Evolutionary conservation across 2,329 filamentous ascomycete genomes (phyloP).

Genomic region (Stemphylium lycopersici): DNA sequence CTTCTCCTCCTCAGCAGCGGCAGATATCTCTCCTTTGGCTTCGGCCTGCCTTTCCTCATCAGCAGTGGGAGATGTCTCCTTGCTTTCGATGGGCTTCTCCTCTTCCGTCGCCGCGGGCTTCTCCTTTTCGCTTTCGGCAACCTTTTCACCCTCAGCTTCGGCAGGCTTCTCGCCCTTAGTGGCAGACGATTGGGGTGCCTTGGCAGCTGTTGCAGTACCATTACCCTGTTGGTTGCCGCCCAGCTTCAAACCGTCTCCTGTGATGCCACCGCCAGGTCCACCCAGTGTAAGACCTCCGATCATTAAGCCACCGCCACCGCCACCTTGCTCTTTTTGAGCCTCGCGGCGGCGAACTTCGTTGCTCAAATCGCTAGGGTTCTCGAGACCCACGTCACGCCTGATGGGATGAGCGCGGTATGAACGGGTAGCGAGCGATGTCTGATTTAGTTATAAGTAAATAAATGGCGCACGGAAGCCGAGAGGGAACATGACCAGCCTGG

Average conservation of each 20-base stretch:
- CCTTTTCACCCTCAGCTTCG: background rate
- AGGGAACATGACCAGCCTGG: background rate
- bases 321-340: constrained; percentile 8
- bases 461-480: background rate
- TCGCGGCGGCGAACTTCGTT: constrained; percentile 4
- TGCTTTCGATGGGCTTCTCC: constrained; percentile 9
- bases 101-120: background rate
- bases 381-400: constrained; percentile 10
- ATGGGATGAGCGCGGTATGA: constrained; percentile 21
- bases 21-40: no score
- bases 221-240: constrained; percentile 21
- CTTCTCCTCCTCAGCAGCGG: constrained; percentile 1
- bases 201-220: constrained; percentile 9
- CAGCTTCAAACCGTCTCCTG: constrained; percentile 28
- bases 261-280: constrained; percentile 37
- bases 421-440: constrained; percentile 22
- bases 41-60: constrained; percentile 3
- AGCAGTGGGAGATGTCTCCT: background rate
- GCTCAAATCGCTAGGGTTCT: background rate
- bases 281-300: constrained; percentile 43
- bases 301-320: constrained; percentile 22
- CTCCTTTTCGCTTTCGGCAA: background rate
- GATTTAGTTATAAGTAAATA: background rate
- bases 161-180: constrained; percentile 10
- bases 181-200: constrained; percentile 5